Percentiles rank a stretch among this genome's conserved stretches.
phyloP scores from a whole-genome alignment of 2,329 filamentous ascomycete species.

The Exophiala sp. region DNA sequence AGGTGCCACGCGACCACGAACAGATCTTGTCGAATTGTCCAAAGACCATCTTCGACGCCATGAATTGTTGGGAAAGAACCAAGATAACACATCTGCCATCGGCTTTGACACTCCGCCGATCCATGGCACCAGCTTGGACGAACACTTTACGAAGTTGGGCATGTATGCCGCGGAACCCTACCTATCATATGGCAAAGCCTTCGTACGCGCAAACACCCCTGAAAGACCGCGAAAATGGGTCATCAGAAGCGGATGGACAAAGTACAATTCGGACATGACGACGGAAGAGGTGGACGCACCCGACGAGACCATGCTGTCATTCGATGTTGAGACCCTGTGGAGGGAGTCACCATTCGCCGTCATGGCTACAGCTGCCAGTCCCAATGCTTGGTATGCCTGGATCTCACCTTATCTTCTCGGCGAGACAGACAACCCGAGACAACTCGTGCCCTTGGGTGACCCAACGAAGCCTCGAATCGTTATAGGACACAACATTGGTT shows the following conservation, averaged over 20 bases:
- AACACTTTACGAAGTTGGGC: constrained; percentile 89
- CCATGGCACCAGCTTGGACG: constrained; percentile 77
- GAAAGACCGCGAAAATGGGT: constrained; percentile 70
- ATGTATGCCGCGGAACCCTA: constrained; percentile 84
- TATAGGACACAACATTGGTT: constrained; percentile 93
- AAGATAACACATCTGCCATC: constrained; percentile 69
- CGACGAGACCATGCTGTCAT: constrained; percentile 77
- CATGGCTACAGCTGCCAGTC: constrained; percentile 91
- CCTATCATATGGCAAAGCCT: constrained; percentile 68
- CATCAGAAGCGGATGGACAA: constrained; percentile 84
- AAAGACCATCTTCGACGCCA: constrained; percentile 79
- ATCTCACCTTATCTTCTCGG: constrained; percentile 90
- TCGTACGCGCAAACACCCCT: constrained; percentile 60
- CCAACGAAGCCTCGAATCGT: constrained; percentile 69
- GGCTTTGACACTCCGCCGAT: constrained; percentile 80
- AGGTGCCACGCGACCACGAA: constrained; percentile 52
- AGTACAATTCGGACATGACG: constrained; percentile 72
- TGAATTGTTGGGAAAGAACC: constrained; percentile 85
- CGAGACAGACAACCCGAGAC: constrained; percentile 71
- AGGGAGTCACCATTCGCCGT: constrained; percentile 88
- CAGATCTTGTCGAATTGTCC: constrained; percentile 73
- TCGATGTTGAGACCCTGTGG: constrained; percentile 97
- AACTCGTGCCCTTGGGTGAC: constrained; percentile 85
- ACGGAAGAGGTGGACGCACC: constrained; percentile 72
- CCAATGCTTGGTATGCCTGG: constrained; percentile 95